Conservation (phyloP, 1,284 basidiomycete genomes). For the Sphagnurus paluster region DNA sequence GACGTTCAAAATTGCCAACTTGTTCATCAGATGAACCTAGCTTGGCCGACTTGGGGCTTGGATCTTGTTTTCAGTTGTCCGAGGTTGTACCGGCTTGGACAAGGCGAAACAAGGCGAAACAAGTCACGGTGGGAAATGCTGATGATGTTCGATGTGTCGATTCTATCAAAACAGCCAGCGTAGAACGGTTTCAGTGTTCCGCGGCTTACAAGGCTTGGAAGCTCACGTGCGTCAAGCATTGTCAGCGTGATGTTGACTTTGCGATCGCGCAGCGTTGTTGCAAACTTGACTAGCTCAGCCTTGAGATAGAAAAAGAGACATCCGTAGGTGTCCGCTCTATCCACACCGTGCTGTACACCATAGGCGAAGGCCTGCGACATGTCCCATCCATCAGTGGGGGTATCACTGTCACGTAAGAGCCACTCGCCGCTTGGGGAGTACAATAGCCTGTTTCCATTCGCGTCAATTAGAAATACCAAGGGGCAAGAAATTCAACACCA, state of each 20-base stretch:
- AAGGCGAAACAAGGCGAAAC: no score
- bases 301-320: conserved; percentile 48
- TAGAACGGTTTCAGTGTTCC: conserved; percentile 34
- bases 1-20: no score
- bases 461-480: background rate
- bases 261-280: conserved; percentile 34
- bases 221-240: conserved; percentile 34
- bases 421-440: conserved; percentile 39
- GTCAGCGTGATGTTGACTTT: conserved; percentile 39
- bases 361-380: conserved; percentile 29
- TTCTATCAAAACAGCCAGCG: conserved; percentile 38
- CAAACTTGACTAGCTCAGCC: conserved; percentile 38
- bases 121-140: background rate
- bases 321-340: conserved; percentile 39
- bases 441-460: conserved; percentile 30
- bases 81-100: no score
- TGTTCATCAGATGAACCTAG: no score
- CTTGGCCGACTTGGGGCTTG: no score
- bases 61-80: no score
- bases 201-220: conserved; percentile 34
- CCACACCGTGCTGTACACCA: conserved; percentile 31
- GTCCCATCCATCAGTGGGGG: conserved; percentile 41
- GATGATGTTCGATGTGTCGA: conserved; percentile 36
- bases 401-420: conserved; percentile 31
- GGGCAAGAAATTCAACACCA: background rate